Base-by-base conservation (phyloP, 2,329 filamentous ascomycete genomes). In the Fusarium nelsonii region DNA sequence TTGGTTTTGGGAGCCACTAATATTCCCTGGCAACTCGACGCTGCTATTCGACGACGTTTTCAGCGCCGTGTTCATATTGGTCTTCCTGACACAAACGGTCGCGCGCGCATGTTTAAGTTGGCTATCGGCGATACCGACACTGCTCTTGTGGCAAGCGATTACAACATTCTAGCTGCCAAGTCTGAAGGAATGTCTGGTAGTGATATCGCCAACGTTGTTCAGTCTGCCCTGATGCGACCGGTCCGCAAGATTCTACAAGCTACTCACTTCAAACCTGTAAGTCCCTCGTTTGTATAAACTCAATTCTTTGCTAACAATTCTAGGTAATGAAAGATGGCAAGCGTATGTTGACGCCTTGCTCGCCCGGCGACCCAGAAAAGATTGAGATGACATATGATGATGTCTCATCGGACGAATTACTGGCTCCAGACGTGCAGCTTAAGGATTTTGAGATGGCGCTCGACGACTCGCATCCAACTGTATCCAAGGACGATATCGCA, bases 1-100 rank as follows among this genome's bases (percentile, higher is more conserved):
- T 84, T 99, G 26, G 97, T 99, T 40, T 88, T 99, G 5, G 96
- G 96, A 64, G 96, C 96, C 55, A 99, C 96, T 58, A 99, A 99
- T 78, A 98, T 99, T 67, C 96, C 96, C 18, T 99, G 96, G 96
- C 95, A 99, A 84, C 87, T 99, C 49, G 96, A 99, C 79, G 92
- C 93, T 12, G 96, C 96, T 73, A 99, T 99, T 74, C 91, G 96
- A 73, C 89, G 96, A 80, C 93, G 96, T 76, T 99, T 99, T 84
- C 97, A 99, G 80, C 87, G 96, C 73, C 87, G 96, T 82, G 94
- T 99, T 30, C 96, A 99, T 80, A 99, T 99, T 79, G 93, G 92
- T 70, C 83, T 99, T 44, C 96, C 96, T 8, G 96, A 99, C 78
- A 75, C 90, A 41, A 91, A 93, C 16, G 96, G 95, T 26, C 88